Conservation (phyloP, 73 alveolate species). For the Tetrahymena thermophila region DNA sequence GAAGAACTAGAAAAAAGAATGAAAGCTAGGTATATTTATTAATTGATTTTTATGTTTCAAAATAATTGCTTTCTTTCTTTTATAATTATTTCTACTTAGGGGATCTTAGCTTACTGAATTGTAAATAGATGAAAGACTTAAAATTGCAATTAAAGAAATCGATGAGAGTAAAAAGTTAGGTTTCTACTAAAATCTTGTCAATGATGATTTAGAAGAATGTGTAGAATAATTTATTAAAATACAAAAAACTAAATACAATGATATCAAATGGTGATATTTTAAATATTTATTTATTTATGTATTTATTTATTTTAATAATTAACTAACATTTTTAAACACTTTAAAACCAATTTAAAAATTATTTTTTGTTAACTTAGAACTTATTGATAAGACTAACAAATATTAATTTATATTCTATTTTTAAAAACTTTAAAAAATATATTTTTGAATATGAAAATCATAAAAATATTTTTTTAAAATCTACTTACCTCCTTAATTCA, state of each 20-base stretch:
- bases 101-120: conserved; percentile 33
- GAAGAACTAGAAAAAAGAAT: conserved; percentile 74
- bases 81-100: conserved; percentile 1
- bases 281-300: background rate
- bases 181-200: background rate
- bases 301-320: too few relatives aligned
- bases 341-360: background rate
- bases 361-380: background rate
- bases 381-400: too few relatives aligned
- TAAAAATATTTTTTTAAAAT: too few relatives aligned
- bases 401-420: too few relatives aligned
- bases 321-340: background rate
- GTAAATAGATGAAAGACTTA: background rate
- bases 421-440: too few relatives aligned
- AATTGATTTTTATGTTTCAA: background rate
- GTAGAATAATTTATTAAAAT: background rate
- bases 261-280: background rate
- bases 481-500: too few relatives aligned
- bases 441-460: too few relatives aligned
- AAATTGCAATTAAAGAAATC: background rate
- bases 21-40: background rate
- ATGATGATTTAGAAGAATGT: background rate
- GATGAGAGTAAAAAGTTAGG: background rate
- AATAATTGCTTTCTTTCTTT: background rate
- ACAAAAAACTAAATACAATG: background rate